Evolutionary conservation across 768 basidiomycete genomes (phyloP).

Genomic region (Thelephora aurantiotincta): DNA sequence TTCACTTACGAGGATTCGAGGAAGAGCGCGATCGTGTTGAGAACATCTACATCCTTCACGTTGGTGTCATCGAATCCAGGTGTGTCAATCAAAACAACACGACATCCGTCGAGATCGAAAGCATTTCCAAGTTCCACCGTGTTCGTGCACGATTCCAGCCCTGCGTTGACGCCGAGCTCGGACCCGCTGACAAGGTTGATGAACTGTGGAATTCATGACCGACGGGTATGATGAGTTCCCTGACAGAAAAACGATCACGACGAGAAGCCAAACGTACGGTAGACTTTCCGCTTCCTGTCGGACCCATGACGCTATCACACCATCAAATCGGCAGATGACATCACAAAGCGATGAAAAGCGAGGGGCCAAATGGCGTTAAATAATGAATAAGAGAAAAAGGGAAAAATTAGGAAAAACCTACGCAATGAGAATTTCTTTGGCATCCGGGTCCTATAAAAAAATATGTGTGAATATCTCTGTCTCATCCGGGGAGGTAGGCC

Average conservation of each 20-base stretch:
- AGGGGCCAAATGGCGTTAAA: no score
- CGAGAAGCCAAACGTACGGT: slow-evolving; percentile 5
- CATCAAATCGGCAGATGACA: no score
- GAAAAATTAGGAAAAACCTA: no score
- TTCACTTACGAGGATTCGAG: slow-evolving; percentile 8
- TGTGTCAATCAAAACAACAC: slow-evolving; percentile 11
- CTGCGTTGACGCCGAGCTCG: slow-evolving; percentile 6
- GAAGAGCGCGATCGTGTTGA: slow-evolving; percentile 7
- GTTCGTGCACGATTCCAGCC: slow-evolving; percentile 10
- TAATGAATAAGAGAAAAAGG: no score
- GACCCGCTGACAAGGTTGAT: slow-evolving; percentile 12
- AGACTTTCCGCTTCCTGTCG: slow-evolving; percentile 11
- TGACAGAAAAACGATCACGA: no score
- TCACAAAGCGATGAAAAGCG: no score
- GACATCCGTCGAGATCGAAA: slow-evolving; percentile 8
- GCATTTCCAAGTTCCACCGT: slow-evolving; percentile 5
- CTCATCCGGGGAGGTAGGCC: no score
- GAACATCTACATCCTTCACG: slow-evolving; percentile 8
- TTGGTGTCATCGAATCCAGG: slow-evolving; percentile 14
- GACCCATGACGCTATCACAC: slow-evolving; percentile 23
- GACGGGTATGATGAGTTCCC: no score
- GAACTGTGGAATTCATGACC: slow-evolving; percentile 6
- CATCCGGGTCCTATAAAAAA: no score
- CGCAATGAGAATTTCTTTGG: no score
- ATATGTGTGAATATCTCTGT: no score